Evolutionary conservation across 192 early-diverging fungal genomes (phyloP).

Genomic region (Umbelopsis sp.): DNA sequence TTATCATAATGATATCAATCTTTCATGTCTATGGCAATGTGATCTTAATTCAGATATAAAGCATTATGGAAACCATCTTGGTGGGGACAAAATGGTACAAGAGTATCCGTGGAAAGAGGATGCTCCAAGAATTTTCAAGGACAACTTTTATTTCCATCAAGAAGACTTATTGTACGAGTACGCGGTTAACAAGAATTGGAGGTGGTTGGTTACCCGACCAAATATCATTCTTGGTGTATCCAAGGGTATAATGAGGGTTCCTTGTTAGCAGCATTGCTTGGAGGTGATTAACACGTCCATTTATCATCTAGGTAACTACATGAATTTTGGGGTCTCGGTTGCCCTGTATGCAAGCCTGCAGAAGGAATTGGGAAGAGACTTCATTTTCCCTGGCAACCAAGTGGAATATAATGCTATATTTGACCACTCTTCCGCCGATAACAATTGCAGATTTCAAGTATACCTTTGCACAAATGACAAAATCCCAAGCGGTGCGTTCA

Average conservation of each 20-base stretch:
- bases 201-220: conserved; percentile 4
- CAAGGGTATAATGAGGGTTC: background rate
- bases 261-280: too few species aligned
- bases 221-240: conserved; percentile 8
- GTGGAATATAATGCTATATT: background rate
- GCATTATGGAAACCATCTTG: conserved; percentile 3
- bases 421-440: conserved; percentile 12
- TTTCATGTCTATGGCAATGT: too few species aligned
- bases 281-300: background rate
- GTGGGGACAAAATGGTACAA: background rate
- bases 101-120: conserved; percentile 8
- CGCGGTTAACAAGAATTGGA: background rate
- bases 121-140: background rate
- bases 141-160: background rate
- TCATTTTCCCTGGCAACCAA: conserved; percentile 12
- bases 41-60: background rate
- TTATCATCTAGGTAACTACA: conserved; percentile 4
- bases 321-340: conserved; percentile 3
- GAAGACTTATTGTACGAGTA: background rate
- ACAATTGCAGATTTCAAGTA: conserved; percentile 5
- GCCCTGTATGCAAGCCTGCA: conserved; percentile 18
- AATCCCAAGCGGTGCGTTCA: background rate
- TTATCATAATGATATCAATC: background rate
- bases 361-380: background rate
- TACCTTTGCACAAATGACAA: background rate